Percentiles rank a stretch among this genome's conserved stretches.
phyloP scores from a whole-genome alignment of 1,284 basidiomycete genomes.

The Ustilago xerochloae region DNA sequence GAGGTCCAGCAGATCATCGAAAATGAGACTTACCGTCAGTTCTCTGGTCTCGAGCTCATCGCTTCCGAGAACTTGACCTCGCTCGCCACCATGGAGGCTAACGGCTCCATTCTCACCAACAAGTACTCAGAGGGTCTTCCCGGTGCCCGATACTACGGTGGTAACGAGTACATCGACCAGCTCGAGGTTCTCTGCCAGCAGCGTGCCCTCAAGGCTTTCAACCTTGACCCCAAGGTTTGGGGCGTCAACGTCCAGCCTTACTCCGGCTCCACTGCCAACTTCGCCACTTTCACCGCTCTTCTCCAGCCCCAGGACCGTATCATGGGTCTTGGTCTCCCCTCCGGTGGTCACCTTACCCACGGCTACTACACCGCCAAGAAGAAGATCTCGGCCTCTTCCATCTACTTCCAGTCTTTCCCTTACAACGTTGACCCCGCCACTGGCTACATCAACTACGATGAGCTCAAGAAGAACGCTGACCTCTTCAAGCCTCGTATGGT shows the following conservation, averaged over 20 bases:
- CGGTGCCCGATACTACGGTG: slow-evolving; percentile 95
- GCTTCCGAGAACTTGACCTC: slow-evolving; percentile 78
- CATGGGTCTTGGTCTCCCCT: slow-evolving; percentile 98
- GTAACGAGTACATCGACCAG: slow-evolving; percentile 87
- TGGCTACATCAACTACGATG: slow-evolving; percentile 90
- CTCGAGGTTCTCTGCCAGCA: slow-evolving; percentile 94
- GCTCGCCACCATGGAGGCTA: slow-evolving; percentile 83
- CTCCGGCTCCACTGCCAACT: slow-evolving; percentile 82
- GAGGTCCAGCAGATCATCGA: slow-evolving; percentile 97
- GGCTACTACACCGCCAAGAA: slow-evolving; percentile 99
- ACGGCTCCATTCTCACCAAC: slow-evolving; percentile 98
- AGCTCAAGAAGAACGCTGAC: slow-evolving; percentile 86
- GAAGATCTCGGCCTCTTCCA: slow-evolving; percentile 99
- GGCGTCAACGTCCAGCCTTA: slow-evolving; percentile 99
- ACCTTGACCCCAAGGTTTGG: slow-evolving; percentile 90
- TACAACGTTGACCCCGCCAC: slow-evolving; percentile 80
- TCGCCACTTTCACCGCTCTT: slow-evolving; percentile 95
- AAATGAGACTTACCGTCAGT: slow-evolving; percentile 97
- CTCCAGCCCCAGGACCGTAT: slow-evolving; percentile 97
- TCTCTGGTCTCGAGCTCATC: slow-evolving; percentile 95
- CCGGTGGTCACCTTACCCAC: slow-evolving; percentile 97
- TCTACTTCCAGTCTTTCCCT: slow-evolving; percentile 99
- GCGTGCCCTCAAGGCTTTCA: slow-evolving; percentile 95
- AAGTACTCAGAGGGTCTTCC: slow-evolving; percentile 81
- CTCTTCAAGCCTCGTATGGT: slow-evolving; percentile 96